A percentile compares a stretch with the other conserved stretches of the same genome.
Evolutionary conservation across 2,329 filamentous ascomycete genomes (phyloP).

Genomic region (Huntiella savannae): DNA sequence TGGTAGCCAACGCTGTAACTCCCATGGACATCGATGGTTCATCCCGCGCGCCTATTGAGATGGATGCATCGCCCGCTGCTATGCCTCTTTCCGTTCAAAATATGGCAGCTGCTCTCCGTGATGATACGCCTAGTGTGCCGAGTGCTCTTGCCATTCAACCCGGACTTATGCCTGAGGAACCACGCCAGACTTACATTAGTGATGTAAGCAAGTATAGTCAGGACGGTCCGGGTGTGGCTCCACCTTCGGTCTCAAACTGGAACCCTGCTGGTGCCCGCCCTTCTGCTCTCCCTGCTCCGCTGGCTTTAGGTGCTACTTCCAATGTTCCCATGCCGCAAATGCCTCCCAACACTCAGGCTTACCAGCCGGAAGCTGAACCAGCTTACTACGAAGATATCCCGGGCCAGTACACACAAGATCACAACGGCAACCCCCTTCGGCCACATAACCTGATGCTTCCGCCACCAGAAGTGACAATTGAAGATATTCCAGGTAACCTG

Average conservation of each 20-base stretch:
- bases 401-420: conserved; percentile 49
- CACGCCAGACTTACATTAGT: conserved; percentile 30
- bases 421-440: conserved; percentile 12
- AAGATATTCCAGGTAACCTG: conserved; percentile 36
- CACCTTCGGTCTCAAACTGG: conserved; percentile 3
- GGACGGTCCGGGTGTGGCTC: conserved; percentile 21
- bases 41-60: conserved; percentile 35
- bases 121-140: conserved; percentile 52
- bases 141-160: conserved; percentile 59
- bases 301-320: conserved; percentile 2
- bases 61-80: conserved; percentile 46
- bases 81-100: conserved; percentile 16
- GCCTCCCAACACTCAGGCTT: conserved; percentile 1
- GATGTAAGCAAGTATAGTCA: conserved; percentile 55
- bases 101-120: conserved; percentile 22
- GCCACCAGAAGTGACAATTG: conserved; percentile 30
- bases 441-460: conserved; percentile 11
- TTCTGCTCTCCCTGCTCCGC: conserved; percentile 22
- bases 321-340: neutral
- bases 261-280: conserved; percentile 18
- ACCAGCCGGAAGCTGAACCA: conserved; percentile 16
- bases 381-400: conserved; percentile 89
- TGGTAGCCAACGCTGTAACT: conserved; percentile 37
- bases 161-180: conserved; percentile 15
- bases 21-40: conserved; percentile 1